Conservation (phyloP, 2,329 filamentous ascomycete species). For the Phaeosphaeria sp. region DNA sequence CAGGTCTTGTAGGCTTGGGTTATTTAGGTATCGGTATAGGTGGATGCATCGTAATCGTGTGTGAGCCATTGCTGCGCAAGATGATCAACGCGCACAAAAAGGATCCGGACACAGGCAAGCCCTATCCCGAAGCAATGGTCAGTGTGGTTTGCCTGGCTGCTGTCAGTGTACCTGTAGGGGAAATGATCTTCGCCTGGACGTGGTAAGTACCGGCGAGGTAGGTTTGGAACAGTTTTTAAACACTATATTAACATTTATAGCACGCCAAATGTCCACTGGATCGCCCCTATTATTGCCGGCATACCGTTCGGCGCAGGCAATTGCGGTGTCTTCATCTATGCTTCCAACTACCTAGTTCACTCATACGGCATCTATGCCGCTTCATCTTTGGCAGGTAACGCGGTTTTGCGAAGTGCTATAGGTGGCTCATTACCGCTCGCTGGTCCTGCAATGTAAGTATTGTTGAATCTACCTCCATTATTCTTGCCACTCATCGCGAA, state of each 20-base stretch:
- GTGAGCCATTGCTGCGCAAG: slow-evolving; percentile 73
- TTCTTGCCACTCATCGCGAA: slow-evolving; percentile 1
- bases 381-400: slow-evolving; percentile 79
- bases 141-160: slow-evolving; percentile 80
- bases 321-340: slow-evolving; percentile 80
- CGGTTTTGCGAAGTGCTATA: slow-evolving; percentile 73
- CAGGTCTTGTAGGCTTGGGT: slow-evolving; percentile 75
- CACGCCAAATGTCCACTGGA: slow-evolving; percentile 83
- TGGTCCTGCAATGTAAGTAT: slow-evolving; percentile 66
- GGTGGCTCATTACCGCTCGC: slow-evolving; percentile 82
- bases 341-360: slow-evolving; percentile 78
- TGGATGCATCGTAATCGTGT: slow-evolving; percentile 56
- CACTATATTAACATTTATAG: not conserved
- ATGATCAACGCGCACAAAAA: slow-evolving; percentile 78
- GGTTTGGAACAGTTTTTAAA: not conserved
- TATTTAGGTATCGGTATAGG: slow-evolving; percentile 76
- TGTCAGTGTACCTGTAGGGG: slow-evolving; percentile 74
- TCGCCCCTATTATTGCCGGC: slow-evolving; percentile 78
- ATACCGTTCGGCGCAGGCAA: slow-evolving; percentile 82
- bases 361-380: slow-evolving; percentile 84
- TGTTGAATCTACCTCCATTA: not conserved
- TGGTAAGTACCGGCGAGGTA: not conserved
- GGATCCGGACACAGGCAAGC: slow-evolving; percentile 76
- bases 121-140: slow-evolving; percentile 80
- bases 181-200: slow-evolving; percentile 90